Conservation (phyloP, 805 yeast species). For the Schwanniomyces pseudopolymorphus region DNA sequence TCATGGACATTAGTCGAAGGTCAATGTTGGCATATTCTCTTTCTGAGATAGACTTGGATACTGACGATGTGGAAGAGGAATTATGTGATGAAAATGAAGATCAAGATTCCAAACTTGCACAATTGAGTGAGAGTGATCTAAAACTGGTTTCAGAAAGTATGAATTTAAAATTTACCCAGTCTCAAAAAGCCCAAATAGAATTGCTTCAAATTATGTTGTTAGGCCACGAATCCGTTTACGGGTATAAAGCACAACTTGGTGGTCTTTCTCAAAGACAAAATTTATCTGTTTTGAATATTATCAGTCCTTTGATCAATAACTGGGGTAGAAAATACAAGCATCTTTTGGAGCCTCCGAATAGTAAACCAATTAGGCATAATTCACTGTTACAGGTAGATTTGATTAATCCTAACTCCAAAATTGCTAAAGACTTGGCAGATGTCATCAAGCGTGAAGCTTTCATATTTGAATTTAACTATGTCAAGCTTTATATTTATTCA, state of each 20-base stretch:
- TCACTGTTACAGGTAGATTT: slow-evolving; percentile 22
- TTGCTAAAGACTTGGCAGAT: slow-evolving; percentile 35
- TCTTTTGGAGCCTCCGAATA: slow-evolving; percentile 50
- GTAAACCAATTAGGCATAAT: slow-evolving; percentile 32
- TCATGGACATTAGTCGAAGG: slow-evolving; percentile 76
- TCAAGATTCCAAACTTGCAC: slow-evolving; percentile 23
- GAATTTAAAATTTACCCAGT: slow-evolving; percentile 51
- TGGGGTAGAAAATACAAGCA: slow-evolving; percentile 71
- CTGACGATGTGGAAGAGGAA: slow-evolving; percentile 38
- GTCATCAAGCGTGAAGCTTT: slow-evolving; percentile 66
- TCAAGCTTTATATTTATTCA: slow-evolving; percentile 81
- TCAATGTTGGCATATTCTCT: slow-evolving; percentile 75
- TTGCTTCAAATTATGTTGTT: slow-evolving; percentile 73
- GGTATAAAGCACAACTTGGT: slow-evolving; percentile 56
- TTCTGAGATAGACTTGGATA: slow-evolving; percentile 61
- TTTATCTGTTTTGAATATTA: slow-evolving; percentile 65
- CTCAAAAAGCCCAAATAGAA: slow-evolving; percentile 79
- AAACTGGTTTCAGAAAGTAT: slow-evolving; percentile 24
- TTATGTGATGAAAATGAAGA: slow-evolving; percentile 19
- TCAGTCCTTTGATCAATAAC: slow-evolving; percentile 72
- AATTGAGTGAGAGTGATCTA: slow-evolving; percentile 33
- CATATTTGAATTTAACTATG: slow-evolving; percentile 80
- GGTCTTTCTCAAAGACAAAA: slow-evolving; percentile 59
- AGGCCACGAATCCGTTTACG: slow-evolving; percentile 82
- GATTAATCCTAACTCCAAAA: slow-evolving; percentile 31